Evolutionary conservation across 768 basidiomycete species (phyloP).

Genomic region (Boletus coccyginus): DNA sequence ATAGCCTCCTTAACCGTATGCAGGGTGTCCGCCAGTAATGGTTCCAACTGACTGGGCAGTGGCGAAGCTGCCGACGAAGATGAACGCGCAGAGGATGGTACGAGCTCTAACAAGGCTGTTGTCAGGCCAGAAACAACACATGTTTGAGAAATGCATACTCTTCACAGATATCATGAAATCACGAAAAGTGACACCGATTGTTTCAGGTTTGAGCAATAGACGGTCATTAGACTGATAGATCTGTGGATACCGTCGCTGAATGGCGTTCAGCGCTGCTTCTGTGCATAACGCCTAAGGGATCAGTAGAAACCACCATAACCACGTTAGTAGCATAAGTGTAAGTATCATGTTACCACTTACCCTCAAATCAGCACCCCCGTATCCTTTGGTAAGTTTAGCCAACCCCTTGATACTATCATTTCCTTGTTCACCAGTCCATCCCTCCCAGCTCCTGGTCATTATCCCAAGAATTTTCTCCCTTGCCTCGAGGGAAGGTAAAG

Average conservation of each 20-base stretch:
- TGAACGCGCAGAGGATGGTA: constrained; percentile 93
- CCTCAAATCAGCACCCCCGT: constrained; percentile 94
- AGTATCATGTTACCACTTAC: constrained; percentile 42
- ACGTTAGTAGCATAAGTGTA: neutral
- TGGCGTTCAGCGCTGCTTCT: constrained; percentile 93
- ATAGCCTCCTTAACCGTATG: constrained; percentile 72
- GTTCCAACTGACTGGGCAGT: constrained; percentile 79
- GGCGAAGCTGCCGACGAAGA: constrained; percentile 83
- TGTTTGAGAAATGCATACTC: constrained; percentile 50
- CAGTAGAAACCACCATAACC: constrained; percentile 1
- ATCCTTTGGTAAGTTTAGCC: constrained; percentile 91
- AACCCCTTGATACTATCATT: constrained; percentile 58
- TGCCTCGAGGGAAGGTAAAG: constrained; percentile 79
- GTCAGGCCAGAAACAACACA: constrained; percentile 1
- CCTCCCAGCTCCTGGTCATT: constrained; percentile 88
- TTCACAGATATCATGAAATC: constrained; percentile 99
- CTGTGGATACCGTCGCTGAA: constrained; percentile 94
- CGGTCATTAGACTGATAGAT: constrained; percentile 92
- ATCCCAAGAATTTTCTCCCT: constrained; percentile 86
- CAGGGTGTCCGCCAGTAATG: constrained; percentile 67
- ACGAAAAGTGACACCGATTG: constrained; percentile 76
- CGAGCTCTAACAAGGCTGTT: constrained; percentile 59
- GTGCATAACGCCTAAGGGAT: constrained; percentile 80
- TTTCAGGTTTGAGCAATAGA: constrained; percentile 78
- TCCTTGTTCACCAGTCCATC: constrained; percentile 60